Base-by-base conservation (phyloP, 2,329 filamentous ascomycete species). In the Trichoderma arundinaceum region DNA sequence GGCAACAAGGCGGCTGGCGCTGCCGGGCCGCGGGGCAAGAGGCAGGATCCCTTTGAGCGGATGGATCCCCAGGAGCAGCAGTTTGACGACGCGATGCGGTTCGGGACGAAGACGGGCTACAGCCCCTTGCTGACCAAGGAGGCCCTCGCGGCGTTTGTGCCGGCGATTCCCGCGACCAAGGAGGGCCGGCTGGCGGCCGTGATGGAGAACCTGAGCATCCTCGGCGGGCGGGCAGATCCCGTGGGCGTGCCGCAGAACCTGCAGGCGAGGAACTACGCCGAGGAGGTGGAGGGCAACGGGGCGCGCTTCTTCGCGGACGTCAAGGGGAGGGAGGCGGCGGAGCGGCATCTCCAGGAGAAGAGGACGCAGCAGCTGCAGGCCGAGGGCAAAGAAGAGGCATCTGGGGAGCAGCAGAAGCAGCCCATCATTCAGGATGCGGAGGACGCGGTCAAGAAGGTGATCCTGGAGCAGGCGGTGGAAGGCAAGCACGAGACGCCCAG, bases 401-500 rank as follows among this genome's bases (percentile, higher is more conserved):
- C 60, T 1, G 49, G 12, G 1, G 22, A 56, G 43, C 52, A 38
- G 22, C 32, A 56, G 43, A 43, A 38, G 22, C 17, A 56, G 35
- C 71, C 71, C 28, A 72, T 77, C 48, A 72, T 81, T 33, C 68
- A 71, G 49, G 73, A 73, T 33, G 71, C 75, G 1, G 76, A 79
- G 56, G 74, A 79, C 65, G 70, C 73, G 0, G 68, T 80, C 13
- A 71, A 72, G 44, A 70, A 74, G 68, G 74, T 74, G 44, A 72
- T 81, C 17, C 48, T 76, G 33, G 72, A 77, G 28, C 68, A 69
- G 43, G 77, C 74, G 17, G 68, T 81, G 41, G 69, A 71, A 60
- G 80, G 80, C 0, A 71, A 76, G 71, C 74, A 80, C 67, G 76
- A 78, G 72, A 70, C 73, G 52, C 74, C 77, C 44, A 69, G 71